Evolutionary conservation across 1,139 yeast genomes (phyloP), one percentile per base, ranked within the genome.

Genomic region (Debaryomycetaceae sp.): DNA sequence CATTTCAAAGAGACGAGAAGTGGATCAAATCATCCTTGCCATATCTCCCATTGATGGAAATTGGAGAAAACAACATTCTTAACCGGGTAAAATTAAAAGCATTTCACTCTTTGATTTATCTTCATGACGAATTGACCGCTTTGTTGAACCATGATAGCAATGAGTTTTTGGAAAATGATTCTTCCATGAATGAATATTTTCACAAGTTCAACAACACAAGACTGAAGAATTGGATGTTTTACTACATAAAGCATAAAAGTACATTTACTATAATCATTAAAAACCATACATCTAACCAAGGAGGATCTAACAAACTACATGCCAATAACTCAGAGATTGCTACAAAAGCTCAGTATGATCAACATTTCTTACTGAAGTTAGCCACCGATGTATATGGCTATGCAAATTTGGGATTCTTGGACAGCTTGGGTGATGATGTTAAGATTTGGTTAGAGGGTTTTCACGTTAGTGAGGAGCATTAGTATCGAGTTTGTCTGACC

Each of bases 181-280:
- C 56, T 36, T 49, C 56, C 11, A 52, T 65, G 41, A 53, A 60
- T 34, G 78, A 74, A 54, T 70, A 62, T 50, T 69, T 72, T 44
- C 78, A 74, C 53, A 74, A 74, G 48, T 73, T 72, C 53, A 68
- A 69, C 38, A 65, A 68, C 45, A 67, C 65, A 44, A 66, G 64
- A 44, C 50, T 53, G 31, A 71, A 66, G 44, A 76, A 72, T 53
- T 74, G 78, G 78, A 68, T 73, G 70, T 65, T 74, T 50, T 74
- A 74, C 55, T 69, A 66, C 47, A 56, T 72, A 40, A 60, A 59
- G 37, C 58, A 65, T 47, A 59, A 62, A 11, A 59, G 55, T 6
- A 67, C 65, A 46, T 63, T 56, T 46, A 65, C 72, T 34, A 58
- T 72, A 13, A 61, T 72, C 34, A 67, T 74, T 9, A 70, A 70